These are phyloP conservation scores for Singerocomus rubriflavus DNA, from an alignment of 1,284 basidiomycete species.

Conservation along the genomic window DNA sequence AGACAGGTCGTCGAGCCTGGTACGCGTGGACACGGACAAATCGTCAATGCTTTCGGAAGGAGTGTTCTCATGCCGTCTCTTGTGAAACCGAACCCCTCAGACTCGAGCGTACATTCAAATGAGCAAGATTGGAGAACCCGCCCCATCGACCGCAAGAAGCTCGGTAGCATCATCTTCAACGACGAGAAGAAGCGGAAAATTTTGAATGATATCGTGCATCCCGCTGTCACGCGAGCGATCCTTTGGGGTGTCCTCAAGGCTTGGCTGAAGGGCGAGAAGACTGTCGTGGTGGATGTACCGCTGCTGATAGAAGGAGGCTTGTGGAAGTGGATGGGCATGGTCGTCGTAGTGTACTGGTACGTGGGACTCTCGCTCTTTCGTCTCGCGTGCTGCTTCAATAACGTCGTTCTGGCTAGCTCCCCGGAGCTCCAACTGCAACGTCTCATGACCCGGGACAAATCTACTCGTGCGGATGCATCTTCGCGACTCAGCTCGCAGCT, in stretches of 20 bases:
- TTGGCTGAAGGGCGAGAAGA: slow-evolving; percentile 78
- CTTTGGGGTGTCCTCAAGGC: slow-evolving; percentile 61
- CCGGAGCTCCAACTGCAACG: slow-evolving; percentile 77
- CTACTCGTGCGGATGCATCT: slow-evolving; percentile 59
- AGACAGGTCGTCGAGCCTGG: slow-evolving; percentile 87
- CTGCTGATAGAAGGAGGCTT: slow-evolving; percentile 88
- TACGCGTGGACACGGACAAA: slow-evolving; percentile 66
- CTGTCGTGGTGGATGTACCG: slow-evolving; percentile 86
- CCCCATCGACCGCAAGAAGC: slow-evolving; percentile 75
- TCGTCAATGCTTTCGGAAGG: slow-evolving; percentile 72
- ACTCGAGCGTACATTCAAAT: neutral
- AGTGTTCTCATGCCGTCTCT: slow-evolving; percentile 51
- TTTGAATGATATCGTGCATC: slow-evolving; percentile 88
- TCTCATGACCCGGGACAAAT: slow-evolving; percentile 67
- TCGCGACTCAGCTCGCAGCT: slow-evolving; percentile 81
- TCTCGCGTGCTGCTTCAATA: neutral
- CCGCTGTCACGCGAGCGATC: slow-evolving; percentile 80
- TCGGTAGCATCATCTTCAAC: slow-evolving; percentile 85
- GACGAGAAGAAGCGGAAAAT: slow-evolving; percentile 69
- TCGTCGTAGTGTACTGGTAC: slow-evolving; percentile 89
- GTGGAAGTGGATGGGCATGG: slow-evolving; percentile 81
- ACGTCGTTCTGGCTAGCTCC: slow-evolving; percentile 43
- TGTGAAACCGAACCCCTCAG: neutral
- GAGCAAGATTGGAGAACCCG: slow-evolving; percentile 49
- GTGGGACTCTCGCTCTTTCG: slow-evolving; percentile 22